phyloP scores from a whole-genome alignment of 2,329 filamentous ascomycete species.

The Aspergillus spinulosporus region DNA sequence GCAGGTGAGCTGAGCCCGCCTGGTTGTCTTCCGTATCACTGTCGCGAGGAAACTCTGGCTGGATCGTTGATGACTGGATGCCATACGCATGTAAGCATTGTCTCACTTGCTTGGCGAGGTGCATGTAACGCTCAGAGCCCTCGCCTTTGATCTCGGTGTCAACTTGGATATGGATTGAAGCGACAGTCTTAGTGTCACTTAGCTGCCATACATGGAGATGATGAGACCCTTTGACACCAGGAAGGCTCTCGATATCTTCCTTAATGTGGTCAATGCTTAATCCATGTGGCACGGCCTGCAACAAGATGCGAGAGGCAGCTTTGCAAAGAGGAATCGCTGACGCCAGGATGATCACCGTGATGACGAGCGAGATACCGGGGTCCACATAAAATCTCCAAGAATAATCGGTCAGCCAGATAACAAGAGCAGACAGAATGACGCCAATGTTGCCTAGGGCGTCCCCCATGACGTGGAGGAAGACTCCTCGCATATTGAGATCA shows the following conservation, averaged over 20 bases:
- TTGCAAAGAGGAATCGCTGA: slow-evolving; percentile 54
- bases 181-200: slow-evolving; percentile 89
- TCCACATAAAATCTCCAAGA: slow-evolving; percentile 84
- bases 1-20: slow-evolving; percentile 21
- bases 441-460: slow-evolving; percentile 52
- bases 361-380: slow-evolving; percentile 87
- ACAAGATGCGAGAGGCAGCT: slow-evolving; percentile 69
- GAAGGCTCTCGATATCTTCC: slow-evolving; percentile 81
- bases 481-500: slow-evolving; percentile 87
- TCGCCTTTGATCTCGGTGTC: slow-evolving; percentile 84
- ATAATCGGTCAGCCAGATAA: slow-evolving; percentile 89
- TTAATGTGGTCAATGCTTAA: slow-evolving; percentile 87
- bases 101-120: slow-evolving; percentile 76
- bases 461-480: slow-evolving; percentile 63
- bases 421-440: slow-evolving; percentile 64
- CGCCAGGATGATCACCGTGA: slow-evolving; percentile 71
- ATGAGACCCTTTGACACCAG: slow-evolving; percentile 86
- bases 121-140: slow-evolving; percentile 80
- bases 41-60: slow-evolving; percentile 70
- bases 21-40: slow-evolving; percentile 37
- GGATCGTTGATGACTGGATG: slow-evolving; percentile 95
- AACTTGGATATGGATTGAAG: slow-evolving; percentile 90
- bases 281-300: slow-evolving; percentile 89
- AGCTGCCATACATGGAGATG: slow-evolving; percentile 98
- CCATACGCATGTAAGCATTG: slow-evolving; percentile 92